Conservation (phyloP, 148 eudicot species). For the Persicaria tinctoria region DNA sequence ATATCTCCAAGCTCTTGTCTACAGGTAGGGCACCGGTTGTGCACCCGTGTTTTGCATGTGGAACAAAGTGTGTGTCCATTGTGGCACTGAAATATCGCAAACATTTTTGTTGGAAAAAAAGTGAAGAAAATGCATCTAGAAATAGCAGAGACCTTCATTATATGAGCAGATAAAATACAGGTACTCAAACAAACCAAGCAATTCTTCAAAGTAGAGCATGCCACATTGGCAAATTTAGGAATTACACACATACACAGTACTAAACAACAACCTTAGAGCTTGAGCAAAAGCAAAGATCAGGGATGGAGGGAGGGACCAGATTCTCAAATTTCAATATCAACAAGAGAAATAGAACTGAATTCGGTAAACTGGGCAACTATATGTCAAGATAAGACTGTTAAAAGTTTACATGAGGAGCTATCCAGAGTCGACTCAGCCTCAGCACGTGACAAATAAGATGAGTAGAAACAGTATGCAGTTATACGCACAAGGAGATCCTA, state of each 20-base stretch:
- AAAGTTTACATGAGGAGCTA: too few species aligned
- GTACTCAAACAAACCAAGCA: background rate
- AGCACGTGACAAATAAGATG: too few species aligned
- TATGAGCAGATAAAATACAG: background rate
- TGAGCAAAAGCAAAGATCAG: background rate
- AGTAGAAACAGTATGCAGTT: too few species aligned
- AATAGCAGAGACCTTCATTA: too few species aligned
- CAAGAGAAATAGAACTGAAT: background rate
- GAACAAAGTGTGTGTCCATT: constrained; percentile 89
- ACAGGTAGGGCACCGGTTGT: constrained; percentile 82
- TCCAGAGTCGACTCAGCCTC: too few species aligned
- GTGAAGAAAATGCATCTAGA: too few species aligned
- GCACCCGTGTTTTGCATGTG: constrained; percentile 73
- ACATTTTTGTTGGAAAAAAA: too few species aligned
- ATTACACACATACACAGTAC: background rate
- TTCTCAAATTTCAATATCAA: background rate
- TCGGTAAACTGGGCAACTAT: background rate
- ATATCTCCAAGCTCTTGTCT: constrained; percentile 85
- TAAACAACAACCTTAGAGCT: background rate
- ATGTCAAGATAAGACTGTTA: too few species aligned
- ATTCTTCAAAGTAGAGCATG: background rate
- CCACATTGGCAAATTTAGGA: background rate
- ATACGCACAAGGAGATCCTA: too few species aligned
- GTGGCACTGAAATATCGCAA: constrained; percentile 44
- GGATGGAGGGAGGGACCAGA: background rate